phyloP scores from a whole-genome alignment of 2,329 filamentous ascomycete genomes.

The Alternaria panax region DNA sequence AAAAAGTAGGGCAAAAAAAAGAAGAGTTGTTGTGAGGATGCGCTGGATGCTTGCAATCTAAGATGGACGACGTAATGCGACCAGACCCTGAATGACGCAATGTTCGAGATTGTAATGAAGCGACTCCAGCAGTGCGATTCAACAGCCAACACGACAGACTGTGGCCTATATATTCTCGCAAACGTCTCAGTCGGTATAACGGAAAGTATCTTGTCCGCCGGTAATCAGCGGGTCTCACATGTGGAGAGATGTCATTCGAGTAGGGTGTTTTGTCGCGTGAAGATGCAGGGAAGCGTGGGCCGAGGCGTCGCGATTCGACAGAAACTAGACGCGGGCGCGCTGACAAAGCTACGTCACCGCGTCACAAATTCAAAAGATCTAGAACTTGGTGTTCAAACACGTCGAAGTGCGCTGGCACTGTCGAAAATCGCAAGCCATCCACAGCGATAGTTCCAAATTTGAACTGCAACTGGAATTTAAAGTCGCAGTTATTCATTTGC shows the following conservation, averaged over 20 bases:
- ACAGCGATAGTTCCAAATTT: background rate
- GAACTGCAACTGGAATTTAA: background rate
- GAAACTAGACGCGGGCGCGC: slow-evolving; percentile 10
- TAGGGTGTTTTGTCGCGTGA: slow-evolving; percentile 13
- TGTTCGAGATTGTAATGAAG: slow-evolving; percentile 21
- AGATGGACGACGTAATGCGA: slow-evolving; percentile 34
- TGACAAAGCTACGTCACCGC: slow-evolving; percentile 14
- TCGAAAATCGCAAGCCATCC: background rate
- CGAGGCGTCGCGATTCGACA: slow-evolving; percentile 15
- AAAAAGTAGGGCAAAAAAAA: background rate
- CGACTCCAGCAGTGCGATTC: slow-evolving; percentile 4
- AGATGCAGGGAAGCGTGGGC: slow-evolving; percentile 14
- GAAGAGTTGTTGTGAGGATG: slow-evolving; percentile 1
- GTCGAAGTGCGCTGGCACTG: background rate
- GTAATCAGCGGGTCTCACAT: background rate
- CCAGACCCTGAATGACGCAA: slow-evolving; percentile 29
- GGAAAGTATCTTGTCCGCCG: background rate
- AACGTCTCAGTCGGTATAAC: slow-evolving; percentile 19
- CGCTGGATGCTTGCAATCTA: slow-evolving; percentile 11
- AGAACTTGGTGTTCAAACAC: slow-evolving; percentile 16
- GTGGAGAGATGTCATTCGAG: slow-evolving; percentile 15
- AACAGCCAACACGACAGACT: background rate
- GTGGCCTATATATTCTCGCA: slow-evolving; percentile 9
- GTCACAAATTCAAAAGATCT: slow-evolving; percentile 16
- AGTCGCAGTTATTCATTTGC: slow-evolving; percentile 9